Evolutionary conservation across 176 grass and related monocot genomes (phyloP).

Genomic region (Thinopyrum elongatum): DNA sequence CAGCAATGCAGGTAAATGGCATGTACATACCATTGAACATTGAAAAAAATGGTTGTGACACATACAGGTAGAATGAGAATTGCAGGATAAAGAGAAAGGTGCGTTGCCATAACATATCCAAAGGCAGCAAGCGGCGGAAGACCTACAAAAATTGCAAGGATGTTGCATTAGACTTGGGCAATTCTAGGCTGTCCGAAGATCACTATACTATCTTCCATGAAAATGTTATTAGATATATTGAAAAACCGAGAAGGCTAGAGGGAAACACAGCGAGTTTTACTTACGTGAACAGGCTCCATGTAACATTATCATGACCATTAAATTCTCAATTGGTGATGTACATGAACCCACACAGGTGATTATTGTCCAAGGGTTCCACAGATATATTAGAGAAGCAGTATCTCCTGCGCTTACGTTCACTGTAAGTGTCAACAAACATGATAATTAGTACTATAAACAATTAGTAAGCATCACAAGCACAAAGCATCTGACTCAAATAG

Average conservation of each 20-base stretch:
- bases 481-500: neutral
- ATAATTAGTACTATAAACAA: constrained; percentile 19
- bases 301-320: constrained; percentile 82
- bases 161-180: constrained; percentile 26
- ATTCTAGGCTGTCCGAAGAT: neutral
- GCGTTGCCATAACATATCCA: constrained; percentile 94
- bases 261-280: constrained; percentile 2
- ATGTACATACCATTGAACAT: neutral
- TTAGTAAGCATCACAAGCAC: neutral
- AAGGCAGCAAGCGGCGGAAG: constrained; percentile 83
- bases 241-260: constrained; percentile 10
- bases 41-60: constrained; percentile 18
- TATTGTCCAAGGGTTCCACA: constrained; percentile 96
- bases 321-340: constrained; percentile 93
- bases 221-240: neutral
- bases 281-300: constrained; percentile 94
- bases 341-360: constrained; percentile 85
- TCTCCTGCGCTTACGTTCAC: constrained; percentile 61
- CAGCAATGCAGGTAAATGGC: constrained; percentile 6
- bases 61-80: constrained; percentile 85
- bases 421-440: constrained; percentile 30
- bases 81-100: constrained; percentile 83
- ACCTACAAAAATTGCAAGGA: constrained; percentile 50
- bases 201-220: constrained; percentile 1
- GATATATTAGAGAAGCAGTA: constrained; percentile 86